These are phyloP conservation scores for Pseudogymnoascus sp. DNA, from an alignment of 2,329 filamentous ascomycete genomes.

Conservation along the genomic window DNA sequence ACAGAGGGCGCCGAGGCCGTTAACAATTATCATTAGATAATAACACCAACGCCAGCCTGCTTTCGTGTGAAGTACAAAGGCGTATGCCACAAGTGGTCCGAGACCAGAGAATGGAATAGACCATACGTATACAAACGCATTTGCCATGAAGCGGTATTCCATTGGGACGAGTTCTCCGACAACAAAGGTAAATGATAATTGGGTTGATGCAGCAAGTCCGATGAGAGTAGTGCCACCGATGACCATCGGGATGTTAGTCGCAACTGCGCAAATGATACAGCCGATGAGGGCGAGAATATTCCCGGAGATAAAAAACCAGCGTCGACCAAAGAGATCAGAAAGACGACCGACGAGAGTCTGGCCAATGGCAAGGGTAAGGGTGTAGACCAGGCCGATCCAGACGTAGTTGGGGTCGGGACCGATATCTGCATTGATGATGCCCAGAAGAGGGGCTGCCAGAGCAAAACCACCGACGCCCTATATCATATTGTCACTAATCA, in stretches of 20 bases:
- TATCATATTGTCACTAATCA: too few relatives aligned
- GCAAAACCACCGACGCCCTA: slow-evolving; percentile 23
- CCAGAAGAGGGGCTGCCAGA: slow-evolving; percentile 13
- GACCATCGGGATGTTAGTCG: slow-evolving; percentile 29
- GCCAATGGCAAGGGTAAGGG: slow-evolving; percentile 20
- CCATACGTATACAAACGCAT: slow-evolving; percentile 28
- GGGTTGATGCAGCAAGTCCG: slow-evolving; percentile 30
- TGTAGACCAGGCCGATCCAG: slow-evolving; percentile 24
- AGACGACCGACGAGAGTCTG: slow-evolving; percentile 26
- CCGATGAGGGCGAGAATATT: slow-evolving; percentile 29
- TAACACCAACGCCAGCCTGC: slow-evolving; percentile 26
- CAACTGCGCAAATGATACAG: slow-evolving; percentile 30
- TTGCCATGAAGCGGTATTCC: slow-evolving; percentile 28
- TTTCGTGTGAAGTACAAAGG: slow-evolving; percentile 22
- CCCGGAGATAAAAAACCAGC: slow-evolving; percentile 27
- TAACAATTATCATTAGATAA: slow-evolving; percentile 26
- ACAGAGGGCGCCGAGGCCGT: slow-evolving; percentile 22
- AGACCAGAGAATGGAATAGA: slow-evolving; percentile 26
- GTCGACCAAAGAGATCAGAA: slow-evolving; percentile 30
- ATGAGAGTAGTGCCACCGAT: slow-evolving; percentile 31
- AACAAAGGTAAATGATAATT: slow-evolving; percentile 31
- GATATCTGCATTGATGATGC: slow-evolving; percentile 24
- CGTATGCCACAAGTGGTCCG: slow-evolving; percentile 23
- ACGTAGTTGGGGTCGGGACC: slow-evolving; percentile 21
- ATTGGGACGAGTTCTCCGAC: slow-evolving; percentile 33